Base-by-base conservation (phyloP, 1,139 yeast species). In the Protomyces inundatus region DNA sequence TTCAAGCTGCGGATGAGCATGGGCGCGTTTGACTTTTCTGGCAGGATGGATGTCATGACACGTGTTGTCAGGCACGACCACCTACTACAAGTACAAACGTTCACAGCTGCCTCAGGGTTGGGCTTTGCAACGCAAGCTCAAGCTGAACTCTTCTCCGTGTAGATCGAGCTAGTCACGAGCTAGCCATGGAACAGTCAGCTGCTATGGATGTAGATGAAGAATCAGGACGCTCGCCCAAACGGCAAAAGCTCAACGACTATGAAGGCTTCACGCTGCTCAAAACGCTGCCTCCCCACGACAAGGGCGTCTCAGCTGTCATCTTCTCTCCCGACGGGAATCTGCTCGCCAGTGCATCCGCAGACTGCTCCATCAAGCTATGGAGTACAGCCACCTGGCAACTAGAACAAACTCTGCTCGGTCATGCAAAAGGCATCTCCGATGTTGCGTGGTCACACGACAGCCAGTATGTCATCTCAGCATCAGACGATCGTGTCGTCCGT, bases 401-500 rank as follows among this genome's bases (percentile, higher is more conserved):
- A 35, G 66, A 77, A 5, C 72, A 79, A 16, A 77, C 79, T 40
- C 71, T 87, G 4, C 71, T 70, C 4, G 93, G 91, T 0, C 97
- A 90, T 70, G 73, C 82, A 3, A 79, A 77, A 61, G 95, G 96
- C 0, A 77, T 90, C 3, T 85, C 89, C 4, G 89, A 85, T 67
- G 71, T 90, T 0, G 80, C 81, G 39, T 93, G 90, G 83, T 83
- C 93, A 0, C 91, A 93, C 1, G 86, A 88, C 72, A 80, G 87
- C n/a, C 77, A 79, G 65, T 82, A 86, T 57, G 68, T 93, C 4
- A 97, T 96, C 1, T 84, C 96, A 0, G 93, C 87, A 1, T 87
- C 96, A 0, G 98, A 93, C 72, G 98, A 93, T 74, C 79, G 85
- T 67, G 85, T 96, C 0, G 80, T 91, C 5, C 80, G 93, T 52